phyloP scores from a whole-genome alignment of 352 stramenopile genomes.

The Globisporangium cystogenes region DNA sequence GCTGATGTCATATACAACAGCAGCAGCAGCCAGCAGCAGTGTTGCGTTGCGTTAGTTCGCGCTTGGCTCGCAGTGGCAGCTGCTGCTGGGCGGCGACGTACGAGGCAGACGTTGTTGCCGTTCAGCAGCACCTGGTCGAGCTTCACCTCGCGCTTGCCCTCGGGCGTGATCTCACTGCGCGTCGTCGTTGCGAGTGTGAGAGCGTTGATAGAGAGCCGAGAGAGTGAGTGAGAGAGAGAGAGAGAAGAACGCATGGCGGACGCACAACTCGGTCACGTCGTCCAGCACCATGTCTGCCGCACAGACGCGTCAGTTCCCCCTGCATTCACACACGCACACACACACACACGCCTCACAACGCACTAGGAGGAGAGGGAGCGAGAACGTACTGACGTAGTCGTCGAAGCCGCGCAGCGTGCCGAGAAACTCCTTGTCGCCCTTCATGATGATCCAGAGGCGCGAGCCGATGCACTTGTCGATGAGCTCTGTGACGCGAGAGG shows the following conservation, averaged over 20 bases:
- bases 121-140: constrained; percentile 97
- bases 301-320: too few species aligned
- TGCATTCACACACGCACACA: background rate
- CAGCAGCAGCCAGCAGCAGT: too few species aligned
- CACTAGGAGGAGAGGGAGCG: background rate
- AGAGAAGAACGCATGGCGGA: constrained; percentile 2
- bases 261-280: constrained; percentile 93
- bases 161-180: constrained; percentile 76
- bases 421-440: constrained; percentile 95
- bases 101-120: constrained; percentile 96
- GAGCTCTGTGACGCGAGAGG: constrained; percentile 83
- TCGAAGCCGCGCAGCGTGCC: constrained; percentile 94
- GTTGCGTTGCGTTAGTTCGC: too few species aligned
- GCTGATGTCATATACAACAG: constrained; percentile 21
- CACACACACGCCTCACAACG: too few species aligned
- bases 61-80: too few species aligned
- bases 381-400: constrained; percentile 94
- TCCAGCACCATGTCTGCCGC: constrained; percentile 89
- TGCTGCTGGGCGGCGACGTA: constrained; percentile 16
- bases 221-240: constrained; percentile 1
- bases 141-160: constrained; percentile 84
- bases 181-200: background rate
- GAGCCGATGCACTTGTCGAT: constrained; percentile 99
- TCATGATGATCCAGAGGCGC: constrained; percentile 99
- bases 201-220: background rate